A percentile compares a stretch with the other conserved stretches of the same genome.
These are phyloP conservation scores for Dictyostelium brefeldianum DNA, from an alignment of 78 protist genomes.

Conservation along the genomic window DNA sequence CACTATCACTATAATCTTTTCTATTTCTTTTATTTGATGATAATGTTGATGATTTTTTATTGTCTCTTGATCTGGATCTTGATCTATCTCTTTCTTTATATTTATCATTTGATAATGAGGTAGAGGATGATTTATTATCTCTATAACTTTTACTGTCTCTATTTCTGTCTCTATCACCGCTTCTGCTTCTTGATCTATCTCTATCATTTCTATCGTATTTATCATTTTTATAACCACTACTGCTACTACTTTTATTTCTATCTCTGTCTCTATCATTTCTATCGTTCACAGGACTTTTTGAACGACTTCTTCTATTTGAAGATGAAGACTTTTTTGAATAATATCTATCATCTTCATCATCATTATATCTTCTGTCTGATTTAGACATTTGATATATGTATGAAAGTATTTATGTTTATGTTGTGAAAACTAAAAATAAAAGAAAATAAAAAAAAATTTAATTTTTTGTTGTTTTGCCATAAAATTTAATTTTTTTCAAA, in stretches of 20 bases:
- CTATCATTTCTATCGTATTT: constrained; percentile 31
- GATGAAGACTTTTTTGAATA: too few species aligned
- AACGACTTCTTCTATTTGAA: background rate
- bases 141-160: background rate
- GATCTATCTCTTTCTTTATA: constrained; percentile 43
- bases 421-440: background rate
- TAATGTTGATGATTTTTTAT: constrained; percentile 18
- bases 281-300: background rate
- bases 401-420: background rate
- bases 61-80: constrained; percentile 26
- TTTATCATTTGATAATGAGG: background rate
- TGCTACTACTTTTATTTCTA: background rate
- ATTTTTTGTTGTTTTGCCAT: background rate
- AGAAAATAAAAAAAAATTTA: background rate
- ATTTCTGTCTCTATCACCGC: constrained; percentile 24
- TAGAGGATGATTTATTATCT: background rate
- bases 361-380: background rate
- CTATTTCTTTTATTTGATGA: constrained; percentile 4
- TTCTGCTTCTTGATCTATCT: constrained; percentile 15
- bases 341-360: background rate
- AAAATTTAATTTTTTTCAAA: too few species aligned
- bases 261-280: constrained; percentile 24
- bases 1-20: constrained; percentile 18
- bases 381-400: background rate
- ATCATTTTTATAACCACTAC: constrained; percentile 5